Evolutionary conservation across 495 filamentous ascomycete genomes (phyloP).

Genomic region (Parathielavia hyrcaniae): DNA sequence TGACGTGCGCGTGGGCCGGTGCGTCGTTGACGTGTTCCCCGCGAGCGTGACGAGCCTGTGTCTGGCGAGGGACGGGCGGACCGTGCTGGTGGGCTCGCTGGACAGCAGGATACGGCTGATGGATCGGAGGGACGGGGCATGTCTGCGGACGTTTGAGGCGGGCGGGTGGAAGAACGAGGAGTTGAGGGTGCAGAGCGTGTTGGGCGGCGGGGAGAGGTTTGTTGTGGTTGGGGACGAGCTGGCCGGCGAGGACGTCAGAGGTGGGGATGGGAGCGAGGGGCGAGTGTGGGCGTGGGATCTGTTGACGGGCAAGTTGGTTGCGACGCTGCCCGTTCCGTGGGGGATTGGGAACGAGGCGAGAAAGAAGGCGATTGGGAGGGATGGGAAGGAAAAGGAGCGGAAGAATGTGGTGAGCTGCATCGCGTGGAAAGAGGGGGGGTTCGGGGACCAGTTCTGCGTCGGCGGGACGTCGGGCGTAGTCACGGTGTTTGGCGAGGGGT

Average conservation of each 20-base stretch:
- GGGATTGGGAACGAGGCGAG: slow-evolving; percentile 48
- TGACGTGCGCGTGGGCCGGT: slow-evolving; percentile 75
- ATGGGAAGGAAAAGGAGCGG: slow-evolving; percentile 47
- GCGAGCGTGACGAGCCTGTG: slow-evolving; percentile 61
- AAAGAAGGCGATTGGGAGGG: slow-evolving; percentile 45
- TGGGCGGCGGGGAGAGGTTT: slow-evolving; percentile 67
- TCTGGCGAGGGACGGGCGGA: slow-evolving; percentile 63
- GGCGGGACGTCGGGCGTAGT: slow-evolving; percentile 51
- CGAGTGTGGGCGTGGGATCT: slow-evolving; percentile 86
- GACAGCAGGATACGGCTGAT: slow-evolving; percentile 75
- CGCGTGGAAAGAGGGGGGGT: slow-evolving; percentile 66
- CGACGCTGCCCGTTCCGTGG: slow-evolving; percentile 54
- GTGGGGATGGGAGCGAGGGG: slow-evolving; percentile 45
- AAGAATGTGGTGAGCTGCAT: slow-evolving; percentile 54
- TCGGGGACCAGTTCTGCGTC: slow-evolving; percentile 52
- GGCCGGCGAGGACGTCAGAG: slow-evolving; percentile 32
- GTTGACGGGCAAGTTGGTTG: slow-evolving; percentile 63
- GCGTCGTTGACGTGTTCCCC: slow-evolving; percentile 67
- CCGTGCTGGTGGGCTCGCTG: slow-evolving; percentile 65
- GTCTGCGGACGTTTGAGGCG: slow-evolving; percentile 65
- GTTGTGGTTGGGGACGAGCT: slow-evolving; percentile 80
- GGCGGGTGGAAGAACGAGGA: slow-evolving; percentile 60
- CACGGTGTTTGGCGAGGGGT: slow-evolving; percentile 47
- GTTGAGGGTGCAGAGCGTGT: slow-evolving; percentile 61
- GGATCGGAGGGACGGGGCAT: slow-evolving; percentile 66